Evolutionary conservation across 768 basidiomycete species (phyloP), one percentile per base, ranked within the genome.

Genomic region (Fomitopsis serialis): DNA sequence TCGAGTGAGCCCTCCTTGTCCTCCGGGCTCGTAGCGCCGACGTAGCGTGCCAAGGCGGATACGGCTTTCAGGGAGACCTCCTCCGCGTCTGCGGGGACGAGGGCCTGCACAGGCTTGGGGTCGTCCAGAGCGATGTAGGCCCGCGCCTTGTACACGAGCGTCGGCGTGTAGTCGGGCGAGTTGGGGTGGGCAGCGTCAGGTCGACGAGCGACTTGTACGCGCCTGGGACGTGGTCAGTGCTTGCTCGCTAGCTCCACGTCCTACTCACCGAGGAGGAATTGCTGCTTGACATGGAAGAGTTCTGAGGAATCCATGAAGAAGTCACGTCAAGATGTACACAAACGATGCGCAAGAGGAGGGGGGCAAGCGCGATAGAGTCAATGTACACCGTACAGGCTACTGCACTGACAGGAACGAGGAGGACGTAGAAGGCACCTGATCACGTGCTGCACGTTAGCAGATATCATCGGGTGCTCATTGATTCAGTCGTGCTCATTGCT

Each of bases 91-190:
- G 68, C 61, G 42, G 84, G 80, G 22, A 91, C 63, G 29, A 92
- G 64, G 29, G 78, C 68, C 27, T 81, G 63, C 1, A 82, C 87
- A 3, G 78, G 71, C 43, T 78, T 63, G 6, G 85, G 68, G 54
- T 87, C 73, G 45, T 80, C 74, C 3, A 87, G 77, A 1, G 91
- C 89, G 52, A 94, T 81, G 60, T 82, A 75, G 1, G 91, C 81
- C 53, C 92, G 86, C 35, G 87, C 82, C 70, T 88, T 80, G 74
- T 90, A 92, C 25, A 92, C 70, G n/a, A 89, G 62, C 5, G 77
- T 79, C 3, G 81, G 78, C 10, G 70, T 69, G 66, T 86, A 87
- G 60, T 89, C 84, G 15, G 80, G 72, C 5, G 86, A 85, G 27
- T 76, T 74, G 45, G 77, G 62, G 54, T 84, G 80, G 89, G 88